phyloP scores from a whole-genome alignment of 768 basidiomycete genomes.

The Symmetrospora coprosmae region DNA sequence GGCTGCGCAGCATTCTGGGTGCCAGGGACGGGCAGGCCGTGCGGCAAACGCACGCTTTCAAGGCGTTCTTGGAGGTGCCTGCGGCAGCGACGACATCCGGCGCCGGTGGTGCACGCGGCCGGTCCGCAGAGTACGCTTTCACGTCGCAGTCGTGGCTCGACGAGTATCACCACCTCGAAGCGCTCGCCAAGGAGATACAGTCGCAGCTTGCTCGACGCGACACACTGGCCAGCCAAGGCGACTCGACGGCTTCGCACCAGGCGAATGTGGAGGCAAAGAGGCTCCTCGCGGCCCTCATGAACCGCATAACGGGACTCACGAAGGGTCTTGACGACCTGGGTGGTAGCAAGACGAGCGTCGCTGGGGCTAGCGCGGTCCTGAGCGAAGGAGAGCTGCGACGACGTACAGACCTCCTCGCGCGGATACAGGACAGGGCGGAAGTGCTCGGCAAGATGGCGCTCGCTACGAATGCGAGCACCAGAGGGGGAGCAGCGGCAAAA shows the following conservation, averaged over 20 bases:
- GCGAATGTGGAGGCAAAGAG: slow-evolving; percentile 76
- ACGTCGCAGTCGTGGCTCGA: slow-evolving; percentile 75
- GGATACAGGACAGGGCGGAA: slow-evolving; percentile 78
- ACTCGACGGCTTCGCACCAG: slow-evolving; percentile 59
- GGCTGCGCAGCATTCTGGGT: slow-evolving; percentile 70
- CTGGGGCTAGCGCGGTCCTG: no score
- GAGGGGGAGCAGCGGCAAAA: background rate
- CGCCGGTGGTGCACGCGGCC: slow-evolving; percentile 35
- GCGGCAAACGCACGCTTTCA: slow-evolving; percentile 63
- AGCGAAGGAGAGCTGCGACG: slow-evolving; percentile 79
- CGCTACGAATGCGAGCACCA: slow-evolving; percentile 49
- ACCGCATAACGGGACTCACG: slow-evolving; percentile 57
- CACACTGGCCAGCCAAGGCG: slow-evolving; percentile 57
- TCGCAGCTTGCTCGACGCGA: slow-evolving; percentile 79
- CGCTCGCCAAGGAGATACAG: slow-evolving; percentile 64
- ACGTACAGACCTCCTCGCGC: slow-evolving; percentile 73
- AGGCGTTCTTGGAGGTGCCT: slow-evolving; percentile 73
- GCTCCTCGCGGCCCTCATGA: slow-evolving; percentile 58
- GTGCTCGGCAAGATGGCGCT: slow-evolving; percentile 74
- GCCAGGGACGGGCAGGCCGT: slow-evolving; percentile 60
- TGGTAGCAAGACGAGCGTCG: no score
- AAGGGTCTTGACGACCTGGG: slow-evolving; percentile 54
- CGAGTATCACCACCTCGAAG: slow-evolving; percentile 67
- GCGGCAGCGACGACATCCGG: slow-evolving; percentile 39
- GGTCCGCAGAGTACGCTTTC: slow-evolving; percentile 38